These are phyloP conservation scores for Suhomyces prunicola DNA, from an alignment of 805 yeast species.

Conservation along the genomic window DNA sequence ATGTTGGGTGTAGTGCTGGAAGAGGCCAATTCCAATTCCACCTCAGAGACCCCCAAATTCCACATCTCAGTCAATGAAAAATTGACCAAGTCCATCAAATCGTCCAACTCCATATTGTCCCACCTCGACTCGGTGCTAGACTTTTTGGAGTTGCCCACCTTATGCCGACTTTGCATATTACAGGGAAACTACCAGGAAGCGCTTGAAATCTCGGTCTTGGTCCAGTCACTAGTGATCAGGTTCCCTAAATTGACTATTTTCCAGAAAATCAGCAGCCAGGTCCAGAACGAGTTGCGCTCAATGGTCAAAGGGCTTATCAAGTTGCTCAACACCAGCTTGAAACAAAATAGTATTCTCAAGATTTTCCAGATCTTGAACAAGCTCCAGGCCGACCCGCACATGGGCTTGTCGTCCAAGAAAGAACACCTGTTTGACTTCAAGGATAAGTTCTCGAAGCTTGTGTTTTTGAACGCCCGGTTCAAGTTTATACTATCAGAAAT, in stretches of 20 bases:
- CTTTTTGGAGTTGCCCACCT: conserved; percentile 77
- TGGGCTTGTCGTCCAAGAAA: conserved; percentile 35
- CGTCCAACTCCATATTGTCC: conserved; percentile 41
- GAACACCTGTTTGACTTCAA: conserved; percentile 2
- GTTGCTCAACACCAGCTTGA: conserved; percentile 69
- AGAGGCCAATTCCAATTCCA: neutral
- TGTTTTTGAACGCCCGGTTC: conserved; percentile 65
- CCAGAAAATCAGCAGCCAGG: conserved; percentile 45
- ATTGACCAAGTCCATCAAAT: conserved; percentile 17
- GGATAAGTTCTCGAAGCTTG: conserved; percentile 39
- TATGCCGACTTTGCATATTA: conserved; percentile 77
- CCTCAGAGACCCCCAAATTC: conserved; percentile 4
- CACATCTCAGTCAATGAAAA: conserved; percentile 21
- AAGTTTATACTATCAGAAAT: conserved; percentile 65
- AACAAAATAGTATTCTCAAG: conserved; percentile 75
- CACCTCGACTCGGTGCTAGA: conserved; percentile 74
- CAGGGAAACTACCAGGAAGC: conserved; percentile 90
- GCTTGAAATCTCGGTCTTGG: conserved; percentile 74
- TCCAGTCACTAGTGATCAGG: conserved; percentile 63
- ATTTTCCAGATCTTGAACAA: conserved; percentile 73
- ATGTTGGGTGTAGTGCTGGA: conserved; percentile 13
- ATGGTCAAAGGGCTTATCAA: conserved; percentile 73
- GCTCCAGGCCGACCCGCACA: conserved; percentile 24
- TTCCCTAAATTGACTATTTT: conserved; percentile 62
- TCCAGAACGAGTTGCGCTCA: conserved; percentile 52